These are phyloP conservation scores for Scleromitrula shiraiana DNA, from an alignment of 2,329 filamentous ascomycete species.

Conservation along the genomic window DNA sequence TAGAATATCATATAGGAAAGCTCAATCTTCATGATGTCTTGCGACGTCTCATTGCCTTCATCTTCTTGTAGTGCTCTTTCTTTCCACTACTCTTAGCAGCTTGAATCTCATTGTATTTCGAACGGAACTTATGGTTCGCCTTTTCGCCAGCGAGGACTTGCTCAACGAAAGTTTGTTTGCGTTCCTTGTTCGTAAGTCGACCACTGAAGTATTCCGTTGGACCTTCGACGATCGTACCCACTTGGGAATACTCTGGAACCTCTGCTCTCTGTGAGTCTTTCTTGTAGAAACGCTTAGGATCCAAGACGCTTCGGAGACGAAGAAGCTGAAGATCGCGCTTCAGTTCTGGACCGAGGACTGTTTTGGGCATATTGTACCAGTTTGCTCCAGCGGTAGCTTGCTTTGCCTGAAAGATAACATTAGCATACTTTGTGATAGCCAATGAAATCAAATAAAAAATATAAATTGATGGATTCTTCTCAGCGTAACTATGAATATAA, in stretches of 20 bases:
- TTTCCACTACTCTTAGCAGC: conserved; percentile 76
- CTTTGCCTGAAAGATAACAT: conserved; percentile 23
- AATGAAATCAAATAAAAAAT: conserved; percentile 9
- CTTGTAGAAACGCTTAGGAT: conserved; percentile 58
- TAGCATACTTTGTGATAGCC: conserved; percentile 14
- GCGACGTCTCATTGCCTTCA: conserved; percentile 41
- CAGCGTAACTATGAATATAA: conserved; percentile 64
- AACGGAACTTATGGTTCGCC: conserved; percentile 65
- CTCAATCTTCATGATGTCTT: not conserved
- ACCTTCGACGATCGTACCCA: conserved; percentile 82
- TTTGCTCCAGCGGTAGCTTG: conserved; percentile 65
- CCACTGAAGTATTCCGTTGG: conserved; percentile 80
- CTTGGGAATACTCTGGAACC: conserved; percentile 72
- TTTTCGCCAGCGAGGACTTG: conserved; percentile 67
- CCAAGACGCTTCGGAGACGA: conserved; percentile 80
- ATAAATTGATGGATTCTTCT: conserved; percentile 29
- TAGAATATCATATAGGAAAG: not conserved
- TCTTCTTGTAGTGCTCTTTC: conserved; percentile 78
- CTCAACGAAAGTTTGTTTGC: conserved; percentile 79
- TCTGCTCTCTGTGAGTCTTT: conserved; percentile 64
- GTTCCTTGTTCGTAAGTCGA: conserved; percentile 76
- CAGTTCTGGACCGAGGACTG: conserved; percentile 73
- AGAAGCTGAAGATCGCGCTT: conserved; percentile 86
- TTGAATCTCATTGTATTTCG: conserved; percentile 83
- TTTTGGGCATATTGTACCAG: conserved; percentile 86